Conservation (phyloP, 1,284 basidiomycete genomes). For the Ustilago tritici region DNA sequence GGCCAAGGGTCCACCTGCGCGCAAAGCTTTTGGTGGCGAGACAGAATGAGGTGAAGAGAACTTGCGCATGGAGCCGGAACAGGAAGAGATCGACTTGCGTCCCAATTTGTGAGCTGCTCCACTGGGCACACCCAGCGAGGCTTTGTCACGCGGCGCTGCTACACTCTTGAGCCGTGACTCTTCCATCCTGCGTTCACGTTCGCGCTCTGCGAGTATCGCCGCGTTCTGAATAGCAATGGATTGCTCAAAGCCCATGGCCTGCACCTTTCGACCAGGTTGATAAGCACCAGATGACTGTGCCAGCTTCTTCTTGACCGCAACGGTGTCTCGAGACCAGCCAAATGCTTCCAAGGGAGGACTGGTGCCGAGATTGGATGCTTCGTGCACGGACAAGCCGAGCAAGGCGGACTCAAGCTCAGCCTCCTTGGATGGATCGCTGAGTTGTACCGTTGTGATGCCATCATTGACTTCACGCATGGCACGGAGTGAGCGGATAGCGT, state of each 20-base stretch:
- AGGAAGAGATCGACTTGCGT: conserved; percentile 53
- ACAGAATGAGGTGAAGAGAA: conserved; percentile 29
- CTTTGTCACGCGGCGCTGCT: conserved; percentile 28
- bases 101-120: conserved; percentile 46
- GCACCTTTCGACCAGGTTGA: conserved; percentile 41
- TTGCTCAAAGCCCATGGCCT: conserved; percentile 43
- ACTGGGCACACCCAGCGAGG: conserved; percentile 38
- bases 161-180: conserved; percentile 27
- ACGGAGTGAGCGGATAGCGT: conserved; percentile 35
- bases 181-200: conserved; percentile 39
- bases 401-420: conserved; percentile 45
- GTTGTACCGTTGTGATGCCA: conserved; percentile 34
- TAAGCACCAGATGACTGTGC: conserved; percentile 41
- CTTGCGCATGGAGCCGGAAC: conserved; percentile 45
- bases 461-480: conserved; percentile 41
- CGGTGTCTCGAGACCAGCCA: conserved; percentile 45
- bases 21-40: conserved; percentile 34
- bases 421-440: conserved; percentile 34
- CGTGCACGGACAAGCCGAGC: conserved; percentile 40
- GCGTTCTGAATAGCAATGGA: conserved; percentile 49
- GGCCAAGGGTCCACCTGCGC: conserved; percentile 38
- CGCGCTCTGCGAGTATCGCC: conserved; percentile 43
- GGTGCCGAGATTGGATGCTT: conserved; percentile 13
- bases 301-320: conserved; percentile 48
- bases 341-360: conserved; percentile 33